Base-by-base conservation (phyloP, 768 basidiomycete species). In the Filobasidium floriforme region DNA sequence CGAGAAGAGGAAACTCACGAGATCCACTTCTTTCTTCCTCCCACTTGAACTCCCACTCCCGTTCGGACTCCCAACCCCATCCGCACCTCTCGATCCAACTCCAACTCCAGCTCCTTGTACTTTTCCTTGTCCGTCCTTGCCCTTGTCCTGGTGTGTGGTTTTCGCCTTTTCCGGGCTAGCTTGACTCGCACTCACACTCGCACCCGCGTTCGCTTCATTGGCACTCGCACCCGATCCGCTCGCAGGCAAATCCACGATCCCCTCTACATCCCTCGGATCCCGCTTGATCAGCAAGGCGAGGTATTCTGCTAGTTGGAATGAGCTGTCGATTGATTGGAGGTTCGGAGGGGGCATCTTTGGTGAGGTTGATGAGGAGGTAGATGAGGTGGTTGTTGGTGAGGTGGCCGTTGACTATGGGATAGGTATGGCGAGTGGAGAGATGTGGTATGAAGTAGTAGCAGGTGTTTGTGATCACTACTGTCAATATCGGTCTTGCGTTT, bases 251-350 rank as follows among this genome's bases (percentile, higher is more conserved):
- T 87, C 82, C 0, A 92, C 86, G 49, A 98, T 88, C 7, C 84
- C 77, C 46, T 89, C 85, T 22, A 98, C 88, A 76, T 96, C 89
- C 79, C 93, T 90, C 0, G 91, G 88, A 79, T 97, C 87, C 29
- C 85, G 81, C 18, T 88, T 85, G 66, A 94, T 89, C 69, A 94
- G 85, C 37, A 90, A 82, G 0, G 91, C 88, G 54, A 98, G 89
- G 79, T 92, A 94, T 75, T 98, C 94, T 73, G 63, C 52, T 63
- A 68, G 65, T 41, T 68, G 67, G 41, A 68, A 68, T 5, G 67
- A 59, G 28, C 63, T 65, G 41, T 65, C 46, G 62, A 68, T 41
- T 24, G n/a, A 55, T 22, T 65, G 59, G 28, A 68, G 59, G 6
- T 63, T 59, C 32, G 67, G 67, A 26, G 26, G 52, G 52, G 52